Evolutionary conservation across 176 grass and related monocot genomes (phyloP), one percentile per base, ranked within the genome.

Genomic region (Hsuehochloa calcarea): DNA sequence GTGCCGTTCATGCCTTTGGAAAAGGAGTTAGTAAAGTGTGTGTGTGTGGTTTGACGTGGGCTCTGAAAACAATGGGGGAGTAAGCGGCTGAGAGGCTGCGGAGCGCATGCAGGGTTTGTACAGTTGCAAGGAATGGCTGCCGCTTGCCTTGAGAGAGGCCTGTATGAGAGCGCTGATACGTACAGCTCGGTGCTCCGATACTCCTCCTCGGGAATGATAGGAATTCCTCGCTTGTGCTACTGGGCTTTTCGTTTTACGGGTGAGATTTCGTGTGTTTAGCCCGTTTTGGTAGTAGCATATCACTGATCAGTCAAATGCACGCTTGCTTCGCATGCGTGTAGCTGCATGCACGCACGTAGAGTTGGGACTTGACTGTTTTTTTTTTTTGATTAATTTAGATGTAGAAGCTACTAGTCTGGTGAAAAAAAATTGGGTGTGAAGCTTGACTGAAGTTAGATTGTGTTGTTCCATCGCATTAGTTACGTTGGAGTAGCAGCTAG

Each of bases 131-230:
- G 34, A 41, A 81, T 54, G 31, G 78, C 22, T 19, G 65, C 41
- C 71, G 52, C 19, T 27, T 40, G 67, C 43, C 41, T 38, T 12
- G n/a, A 37, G 80, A 64, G 17, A 16, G 20, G 35, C 25, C 27
- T 58, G 50, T 20, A 22, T 17, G 22, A 59, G 9, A 59, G 8
- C 9, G 22, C 20, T 77, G 25, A 20, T 29, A 14, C 10, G 50
- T 41, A 17, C 0, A 4, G 22, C 55, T 4, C 55, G 55, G 75
- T 41, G 27, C 50, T 69, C 50, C 49, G 14, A 38, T 38, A 40
- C 20, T 60, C 15, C 75, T 47, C 67, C 88, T 97, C 87, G 95
- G 90, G 88, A 94, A 97, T 84, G 94, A 94, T 77, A 83, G 44
- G 84, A 80, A 90, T 88, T 88, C 82, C 82, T 90, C 82, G 78